phyloP scores from a whole-genome alignment of 192 early-diverging fungal species.

The Backusella circina region DNA sequence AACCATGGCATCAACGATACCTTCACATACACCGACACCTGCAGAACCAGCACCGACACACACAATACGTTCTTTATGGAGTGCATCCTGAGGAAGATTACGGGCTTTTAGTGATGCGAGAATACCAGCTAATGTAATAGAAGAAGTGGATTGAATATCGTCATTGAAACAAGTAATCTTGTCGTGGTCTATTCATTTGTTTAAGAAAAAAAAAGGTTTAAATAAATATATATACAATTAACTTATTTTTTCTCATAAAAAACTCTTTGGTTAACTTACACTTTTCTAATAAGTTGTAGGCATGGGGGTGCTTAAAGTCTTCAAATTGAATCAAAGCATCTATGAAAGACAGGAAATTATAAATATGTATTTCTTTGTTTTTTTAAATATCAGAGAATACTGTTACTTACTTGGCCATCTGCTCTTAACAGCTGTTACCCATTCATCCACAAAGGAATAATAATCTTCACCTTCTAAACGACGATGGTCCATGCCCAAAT shows the following conservation, averaged over 20 bases:
- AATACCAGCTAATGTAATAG: constrained; percentile 35
- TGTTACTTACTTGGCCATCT: constrained; percentile 48
- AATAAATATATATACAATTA: neutral
- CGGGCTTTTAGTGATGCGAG: constrained; percentile 32
- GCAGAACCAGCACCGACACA: constrained; percentile 36
- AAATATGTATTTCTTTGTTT: neutral
- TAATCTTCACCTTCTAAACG: constrained; percentile 40
- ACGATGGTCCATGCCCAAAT: constrained; percentile 36
- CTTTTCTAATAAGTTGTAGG: constrained; percentile 36
- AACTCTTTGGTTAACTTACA: constrained; percentile 20
- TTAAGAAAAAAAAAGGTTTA: neutral
- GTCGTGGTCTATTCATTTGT: constrained; percentile 19
- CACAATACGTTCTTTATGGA: constrained; percentile 27
- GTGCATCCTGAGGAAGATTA: constrained; percentile 5
- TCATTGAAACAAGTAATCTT: constrained; percentile 37
- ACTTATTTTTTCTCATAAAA: neutral
- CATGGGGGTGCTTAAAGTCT: constrained; percentile 39
- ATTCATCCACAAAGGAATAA: constrained; percentile 50
- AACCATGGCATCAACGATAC: constrained; percentile 36
- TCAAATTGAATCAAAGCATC: constrained; percentile 41
- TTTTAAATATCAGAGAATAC: neutral
- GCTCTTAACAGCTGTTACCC: constrained; percentile 48
- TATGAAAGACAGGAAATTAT: constrained; percentile 1
- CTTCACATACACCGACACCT: constrained; percentile 38
- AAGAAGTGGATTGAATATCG: constrained; percentile 38